Percentiles rank a stretch among this genome's conserved stretches.
Conservation (phyloP, 768 basidiomycete genomes). For the Phanerochaete carnosa region DNA sequence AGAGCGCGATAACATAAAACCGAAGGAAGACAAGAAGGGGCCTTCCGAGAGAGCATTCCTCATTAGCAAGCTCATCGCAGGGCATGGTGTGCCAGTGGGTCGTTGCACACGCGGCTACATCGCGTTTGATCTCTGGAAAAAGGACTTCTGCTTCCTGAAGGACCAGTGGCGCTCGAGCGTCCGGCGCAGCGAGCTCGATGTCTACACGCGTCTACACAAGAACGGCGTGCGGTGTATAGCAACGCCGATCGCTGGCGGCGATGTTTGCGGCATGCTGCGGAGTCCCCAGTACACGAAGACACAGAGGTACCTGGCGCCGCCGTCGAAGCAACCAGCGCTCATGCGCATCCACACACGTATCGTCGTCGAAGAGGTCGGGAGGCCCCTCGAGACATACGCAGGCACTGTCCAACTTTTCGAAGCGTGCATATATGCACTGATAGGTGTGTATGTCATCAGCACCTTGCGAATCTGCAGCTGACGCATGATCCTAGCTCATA, state of each 20-base stretch:
- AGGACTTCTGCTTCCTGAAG: conserved; percentile 11
- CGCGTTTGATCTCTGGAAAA: conserved; percentile 2
- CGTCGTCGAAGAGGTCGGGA: neutral
- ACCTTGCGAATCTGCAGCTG: neutral
- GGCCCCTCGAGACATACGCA: neutral
- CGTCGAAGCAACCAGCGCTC: neutral
- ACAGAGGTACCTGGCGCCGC: neutral
- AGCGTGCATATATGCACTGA: neutral
- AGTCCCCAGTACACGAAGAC: neutral
- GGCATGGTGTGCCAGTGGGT: conserved; percentile 1
- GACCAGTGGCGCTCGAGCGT: conserved; percentile 11
- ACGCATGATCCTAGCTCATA: neutral
- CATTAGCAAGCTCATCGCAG: neutral
- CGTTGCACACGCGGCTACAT: conserved; percentile 10
- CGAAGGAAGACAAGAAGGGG: neutral
- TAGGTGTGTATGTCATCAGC: neutral
- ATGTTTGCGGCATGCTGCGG: neutral
- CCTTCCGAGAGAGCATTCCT: neutral
- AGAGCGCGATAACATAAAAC: neutral
- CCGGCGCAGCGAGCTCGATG: neutral
- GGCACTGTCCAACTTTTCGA: neutral
- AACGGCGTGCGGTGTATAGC: neutral
- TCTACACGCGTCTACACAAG: neutral
- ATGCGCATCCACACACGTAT: neutral
- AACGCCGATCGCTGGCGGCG: neutral